phyloP scores from a whole-genome alignment of 441 rosid species.

The Populus hybrid region DNA sequence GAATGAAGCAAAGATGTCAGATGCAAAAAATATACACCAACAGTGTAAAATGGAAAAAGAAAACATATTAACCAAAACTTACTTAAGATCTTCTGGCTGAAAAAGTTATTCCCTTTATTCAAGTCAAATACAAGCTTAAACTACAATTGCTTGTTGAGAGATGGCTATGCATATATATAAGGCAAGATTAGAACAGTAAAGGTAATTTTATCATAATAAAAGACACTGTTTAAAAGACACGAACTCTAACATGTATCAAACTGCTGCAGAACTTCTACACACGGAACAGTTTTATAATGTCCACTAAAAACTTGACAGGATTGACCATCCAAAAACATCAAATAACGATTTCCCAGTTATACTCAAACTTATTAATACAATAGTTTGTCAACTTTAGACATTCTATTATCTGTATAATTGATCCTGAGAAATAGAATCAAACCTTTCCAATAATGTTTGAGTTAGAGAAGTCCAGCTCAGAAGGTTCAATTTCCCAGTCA shows the following conservation, averaged over 20 bases:
- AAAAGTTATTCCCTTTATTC: neutral
- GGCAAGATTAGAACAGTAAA: neutral
- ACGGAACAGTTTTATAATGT: neutral
- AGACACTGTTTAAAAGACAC: neutral
- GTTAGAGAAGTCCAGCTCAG: slow-evolving; percentile 87
- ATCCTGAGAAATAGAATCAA: slow-evolving; percentile 14
- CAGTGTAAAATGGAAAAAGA: neutral
- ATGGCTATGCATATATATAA: neutral
- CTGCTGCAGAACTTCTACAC: neutral
- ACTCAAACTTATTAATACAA: slow-evolving; percentile 3
- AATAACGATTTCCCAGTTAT: neutral
- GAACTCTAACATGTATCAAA: neutral
- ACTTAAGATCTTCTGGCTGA: neutral
- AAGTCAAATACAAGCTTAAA: neutral
- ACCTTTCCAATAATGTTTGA: no score
- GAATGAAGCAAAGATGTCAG: neutral
- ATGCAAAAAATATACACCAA: neutral
- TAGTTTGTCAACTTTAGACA: neutral
- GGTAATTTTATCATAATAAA: neutral
- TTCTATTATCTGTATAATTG: neutral
- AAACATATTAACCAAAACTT: neutral
- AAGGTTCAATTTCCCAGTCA: slow-evolving; percentile 99
- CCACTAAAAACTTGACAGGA: neutral
- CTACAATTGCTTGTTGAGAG: neutral
- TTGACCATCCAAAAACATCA: neutral